Base-by-base conservation (phyloP, 2,329 filamentous ascomycete genomes). In the Pseudocercospora musae region DNA sequence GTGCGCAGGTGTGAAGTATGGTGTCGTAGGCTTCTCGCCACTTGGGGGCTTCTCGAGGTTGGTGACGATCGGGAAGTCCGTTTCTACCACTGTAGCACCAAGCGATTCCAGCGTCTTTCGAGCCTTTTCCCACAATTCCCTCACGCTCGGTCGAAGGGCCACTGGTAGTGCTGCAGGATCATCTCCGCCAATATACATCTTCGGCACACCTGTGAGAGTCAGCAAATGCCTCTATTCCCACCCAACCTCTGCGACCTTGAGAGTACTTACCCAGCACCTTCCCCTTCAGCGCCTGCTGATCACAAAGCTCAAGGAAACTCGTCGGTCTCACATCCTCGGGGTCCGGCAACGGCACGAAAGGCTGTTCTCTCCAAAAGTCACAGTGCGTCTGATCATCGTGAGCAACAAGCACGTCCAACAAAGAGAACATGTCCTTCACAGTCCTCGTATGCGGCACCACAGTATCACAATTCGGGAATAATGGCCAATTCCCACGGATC, bases 361-460 rank as follows among this genome's bases (percentile, higher is more conserved):
- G 70, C 59, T 86, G 83, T 9, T 79, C 76, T 9, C 81, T 75
- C 78, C 82, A 85, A 64, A 85, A 85, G 62, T 85, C 82, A 1
- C 80, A 78, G 4, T 56, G 56, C 0, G 71, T 71, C 10, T 74
- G 68, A 2, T 70, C 21, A 62, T 85, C 83, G 0, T 77, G 70
- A 0, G 71, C 73, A 0, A 74, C 77, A 58, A 84, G 74, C 9
- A 84, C 78, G 42, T 82, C 75, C 0, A 85, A 71, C 0, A 86
- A 60, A 0, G 70, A 68, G 10, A 84, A 74, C 68, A 85, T 70
- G 66, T 85, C 83, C 1, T 70, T 57, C 48, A 85, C 74, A 0
- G 77, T 80, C 15, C 81, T 74, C 0, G 82, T 79, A 58, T 84
- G 81, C 1, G 83, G 83, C 0, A 82, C 80, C 0, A 83, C 71